phyloP scores from a whole-genome alignment of 768 basidiomycete genomes.

The Tulasnella calospora region DNA sequence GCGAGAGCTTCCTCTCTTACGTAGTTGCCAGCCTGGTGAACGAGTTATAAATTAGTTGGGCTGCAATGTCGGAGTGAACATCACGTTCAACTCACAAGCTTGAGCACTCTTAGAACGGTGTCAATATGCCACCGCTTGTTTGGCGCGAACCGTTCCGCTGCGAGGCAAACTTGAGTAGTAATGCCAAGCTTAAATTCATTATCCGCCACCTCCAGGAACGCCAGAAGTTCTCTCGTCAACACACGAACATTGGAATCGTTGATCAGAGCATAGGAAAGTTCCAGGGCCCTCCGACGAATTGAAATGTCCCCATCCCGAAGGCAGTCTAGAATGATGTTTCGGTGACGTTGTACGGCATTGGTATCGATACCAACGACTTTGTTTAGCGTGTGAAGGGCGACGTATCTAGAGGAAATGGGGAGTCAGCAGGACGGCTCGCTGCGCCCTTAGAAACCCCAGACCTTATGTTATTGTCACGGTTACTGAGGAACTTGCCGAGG shows the following conservation, averaged over 20 bases:
- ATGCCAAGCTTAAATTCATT: conserved; percentile 98
- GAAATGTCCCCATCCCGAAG: conserved; percentile 98
- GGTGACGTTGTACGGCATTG: conserved; percentile 94
- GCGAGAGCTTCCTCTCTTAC: conserved; percentile 95
- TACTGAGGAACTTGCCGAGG: conserved; percentile 94
- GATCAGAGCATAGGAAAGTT: conserved; percentile 94
- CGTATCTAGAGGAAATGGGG: conserved; percentile 58
- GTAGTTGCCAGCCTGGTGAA: conserved; percentile 84
- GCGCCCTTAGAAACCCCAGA: conserved; percentile 38
- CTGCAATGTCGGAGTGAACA: background rate
- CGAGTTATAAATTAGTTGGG: background rate
- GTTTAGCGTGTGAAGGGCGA: conserved; percentile 95
- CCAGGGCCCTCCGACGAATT: conserved; percentile 91
- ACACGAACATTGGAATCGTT: conserved; percentile 92
- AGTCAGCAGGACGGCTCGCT: background rate
- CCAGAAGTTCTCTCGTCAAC: conserved; percentile 84
- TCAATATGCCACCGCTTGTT: conserved; percentile 99
- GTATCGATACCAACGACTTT: conserved; percentile 98
- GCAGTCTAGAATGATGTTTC: conserved; percentile 98
- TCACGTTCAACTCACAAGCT: conserved; percentile 56
- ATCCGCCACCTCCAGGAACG: conserved; percentile 96
- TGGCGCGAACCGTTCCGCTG: conserved; percentile 93
- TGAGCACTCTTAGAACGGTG: conserved; percentile 86
- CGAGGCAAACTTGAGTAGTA: conserved; percentile 94
- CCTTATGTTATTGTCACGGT: conserved; percentile 98